Conservation (phyloP, 768 basidiomycete genomes). For the Lentinula edodes region DNA sequence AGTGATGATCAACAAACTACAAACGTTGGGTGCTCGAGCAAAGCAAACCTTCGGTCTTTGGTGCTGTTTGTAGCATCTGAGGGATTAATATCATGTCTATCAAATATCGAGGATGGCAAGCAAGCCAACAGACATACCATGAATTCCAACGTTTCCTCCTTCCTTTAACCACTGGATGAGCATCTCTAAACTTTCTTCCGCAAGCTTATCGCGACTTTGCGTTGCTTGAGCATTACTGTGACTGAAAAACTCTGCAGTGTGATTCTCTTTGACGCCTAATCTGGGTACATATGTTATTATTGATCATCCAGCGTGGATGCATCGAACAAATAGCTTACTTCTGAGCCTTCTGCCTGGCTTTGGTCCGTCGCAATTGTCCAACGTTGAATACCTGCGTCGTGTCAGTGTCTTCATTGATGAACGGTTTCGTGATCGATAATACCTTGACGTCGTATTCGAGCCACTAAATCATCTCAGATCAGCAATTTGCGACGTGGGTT, state of each 20-base stretch:
- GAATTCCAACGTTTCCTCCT: slow-evolving; percentile 96
- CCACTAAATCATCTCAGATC: slow-evolving; percentile 56
- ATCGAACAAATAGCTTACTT: slow-evolving; percentile 37
- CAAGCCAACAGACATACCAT: slow-evolving; percentile 49
- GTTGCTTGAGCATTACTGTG: slow-evolving; percentile 78
- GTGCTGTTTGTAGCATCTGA: slow-evolving; percentile 97
- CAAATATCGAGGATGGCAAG: background rate
- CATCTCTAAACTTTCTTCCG: slow-evolving; percentile 91
- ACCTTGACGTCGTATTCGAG: slow-evolving; percentile 96
- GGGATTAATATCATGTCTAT: background rate
- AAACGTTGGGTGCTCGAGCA: slow-evolving; percentile 14
- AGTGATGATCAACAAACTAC: background rate
- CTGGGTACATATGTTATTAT: slow-evolving; percentile 25
- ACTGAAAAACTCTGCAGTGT: slow-evolving; percentile 87
- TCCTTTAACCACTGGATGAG: slow-evolving; percentile 92
- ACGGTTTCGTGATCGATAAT: background rate
- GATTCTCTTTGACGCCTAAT: slow-evolving; percentile 84
- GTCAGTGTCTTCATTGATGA: slow-evolving; percentile 1
- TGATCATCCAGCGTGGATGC: background rate
- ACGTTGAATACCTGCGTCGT: slow-evolving; percentile 90
- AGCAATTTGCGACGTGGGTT: background rate
- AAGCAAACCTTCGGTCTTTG: slow-evolving; percentile 52
- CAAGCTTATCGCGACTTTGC: slow-evolving; percentile 71
- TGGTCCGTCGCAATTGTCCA: slow-evolving; percentile 84
- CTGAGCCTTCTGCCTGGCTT: slow-evolving; percentile 76